These are phyloP conservation scores for Phialocephala subalpina DNA, from an alignment of 2,329 filamentous ascomycete species.

Conservation along the genomic window DNA sequence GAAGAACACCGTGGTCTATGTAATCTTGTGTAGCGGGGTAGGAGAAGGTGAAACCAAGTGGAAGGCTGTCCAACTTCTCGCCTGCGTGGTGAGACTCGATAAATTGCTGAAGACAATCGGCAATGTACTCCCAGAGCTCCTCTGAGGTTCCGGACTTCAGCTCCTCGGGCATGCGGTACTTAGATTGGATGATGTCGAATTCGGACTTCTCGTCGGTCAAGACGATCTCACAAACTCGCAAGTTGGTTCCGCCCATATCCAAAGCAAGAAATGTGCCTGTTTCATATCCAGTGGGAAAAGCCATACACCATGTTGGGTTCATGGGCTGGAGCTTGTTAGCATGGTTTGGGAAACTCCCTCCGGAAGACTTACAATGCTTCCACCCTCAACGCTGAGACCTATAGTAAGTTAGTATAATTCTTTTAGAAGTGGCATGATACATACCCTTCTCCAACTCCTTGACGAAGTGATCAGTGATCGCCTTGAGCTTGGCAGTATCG, in stretches of 20 bases:
- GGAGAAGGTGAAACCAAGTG: constrained; percentile 94
- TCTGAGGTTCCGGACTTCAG: constrained; percentile 85
- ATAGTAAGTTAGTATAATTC: constrained; percentile 23
- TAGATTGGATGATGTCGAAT: constrained; percentile 95
- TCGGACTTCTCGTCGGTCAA: constrained; percentile 87
- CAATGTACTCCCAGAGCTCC: constrained; percentile 94
- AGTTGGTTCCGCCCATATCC: constrained; percentile 96
- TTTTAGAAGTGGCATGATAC: not conserved
- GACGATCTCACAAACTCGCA: constrained; percentile 93
- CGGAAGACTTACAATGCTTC: constrained; percentile 79
- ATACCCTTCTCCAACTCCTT: constrained; percentile 85
- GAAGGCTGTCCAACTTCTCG: constrained; percentile 68
- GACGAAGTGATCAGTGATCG: constrained; percentile 89
- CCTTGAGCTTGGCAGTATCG: constrained; percentile 80
- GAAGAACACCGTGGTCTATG: constrained; percentile 90
- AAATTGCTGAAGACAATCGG: constrained; percentile 91
- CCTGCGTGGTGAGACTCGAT: constrained; percentile 84
- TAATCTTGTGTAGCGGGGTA: constrained; percentile 94
- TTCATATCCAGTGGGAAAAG: constrained; percentile 85
- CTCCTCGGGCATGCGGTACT: constrained; percentile 94
- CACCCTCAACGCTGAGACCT: constrained; percentile 87
- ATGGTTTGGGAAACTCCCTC: constrained; percentile 4
- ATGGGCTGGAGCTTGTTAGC: constrained; percentile 72
- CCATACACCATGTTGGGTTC: constrained; percentile 98
- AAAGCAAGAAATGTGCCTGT: constrained; percentile 88